Base-by-base conservation (phyloP, 2,329 filamentous ascomycete genomes). In the Alternaria angustiovoidea region DNA sequence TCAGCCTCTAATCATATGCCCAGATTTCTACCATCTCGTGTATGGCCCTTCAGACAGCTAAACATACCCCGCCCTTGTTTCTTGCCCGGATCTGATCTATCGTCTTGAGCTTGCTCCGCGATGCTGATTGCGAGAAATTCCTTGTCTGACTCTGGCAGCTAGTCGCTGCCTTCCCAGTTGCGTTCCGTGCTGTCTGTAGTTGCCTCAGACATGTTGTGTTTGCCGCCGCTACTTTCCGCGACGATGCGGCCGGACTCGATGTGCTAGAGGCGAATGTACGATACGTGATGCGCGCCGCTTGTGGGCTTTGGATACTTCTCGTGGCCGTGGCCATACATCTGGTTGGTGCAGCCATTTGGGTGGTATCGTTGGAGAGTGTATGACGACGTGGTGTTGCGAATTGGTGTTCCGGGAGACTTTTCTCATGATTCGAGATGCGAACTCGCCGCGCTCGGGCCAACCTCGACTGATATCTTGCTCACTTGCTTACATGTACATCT, bases 1-100 rank as follows among this genome's bases (percentile, higher is more conserved):
- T 64, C 44, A 65, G 63, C 46, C 18, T 20, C n/a, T 66, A 58
- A 46, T 30, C 9, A 34, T 7, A 22, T 12, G 22, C 18, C 9
- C n/a, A 12, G 20, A 16, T 36, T 18, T 11, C 18, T 42, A 7
- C 11, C 18, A 41, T 24, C 18, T 20, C 7, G 38, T 26, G 7
- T 5, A n/a, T 32, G 14, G 32, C 4, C 16, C 24, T n/a, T 7
- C 1, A 32, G 7, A 49, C 30, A 18, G 41, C 32, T 38, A 7
- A 26, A 63, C 73, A 16, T 76, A 77, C 75, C 52, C 76, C 76
- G 42, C 72, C 70, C 64, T 73, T 74, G 47, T 78, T 77, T 51
- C 76, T 67, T 24, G 76, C 72, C 34, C 64, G 61, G 39, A 78
- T 73, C 58, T 78, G 70, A 64, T 77, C 70, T 46, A 78, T 75